Percentiles rank a stretch among this genome's conserved stretches.
Evolutionary conservation across 2,329 filamentous ascomycete species (phyloP).

Genomic region (Mollisia scopiformis): DNA sequence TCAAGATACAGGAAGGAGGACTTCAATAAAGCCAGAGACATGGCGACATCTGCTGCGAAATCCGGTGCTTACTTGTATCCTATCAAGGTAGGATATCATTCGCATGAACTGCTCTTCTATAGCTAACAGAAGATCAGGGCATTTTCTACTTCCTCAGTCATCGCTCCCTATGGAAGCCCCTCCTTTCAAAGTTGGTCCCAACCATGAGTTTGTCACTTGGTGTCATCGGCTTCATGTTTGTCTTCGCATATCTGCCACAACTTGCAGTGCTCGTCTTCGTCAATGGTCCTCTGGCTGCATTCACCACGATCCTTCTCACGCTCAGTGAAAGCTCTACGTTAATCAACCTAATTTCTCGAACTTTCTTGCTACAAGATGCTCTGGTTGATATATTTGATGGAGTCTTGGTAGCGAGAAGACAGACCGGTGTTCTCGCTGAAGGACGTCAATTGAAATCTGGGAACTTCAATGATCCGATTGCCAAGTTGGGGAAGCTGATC

Average conservation of each 20-base stretch:
- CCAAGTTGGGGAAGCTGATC: constrained; percentile 56
- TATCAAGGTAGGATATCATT: constrained; percentile 57
- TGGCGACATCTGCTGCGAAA: constrained; percentile 69
- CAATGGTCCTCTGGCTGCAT: constrained; percentile 79
- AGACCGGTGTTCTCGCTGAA: constrained; percentile 66
- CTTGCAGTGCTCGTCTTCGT: constrained; percentile 81
- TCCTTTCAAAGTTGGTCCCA: constrained; percentile 56
- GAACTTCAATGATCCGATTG: constrained; percentile 53
- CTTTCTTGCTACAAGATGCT: constrained; percentile 79
- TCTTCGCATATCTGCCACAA: constrained; percentile 85
- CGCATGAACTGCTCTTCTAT: not conserved
- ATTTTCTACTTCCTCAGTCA: constrained; percentile 62
- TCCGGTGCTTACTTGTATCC: constrained; percentile 88
- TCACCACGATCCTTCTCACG: constrained; percentile 72
- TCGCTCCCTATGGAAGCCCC: constrained; percentile 60
- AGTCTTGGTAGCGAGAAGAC: constrained; percentile 55
- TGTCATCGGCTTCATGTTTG: constrained; percentile 81
- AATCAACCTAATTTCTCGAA: constrained; percentile 60
- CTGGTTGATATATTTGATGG: constrained; percentile 90
- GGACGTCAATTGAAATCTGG: constrained; percentile 73
- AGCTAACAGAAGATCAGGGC: constrained; percentile 45
- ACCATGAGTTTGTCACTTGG: constrained; percentile 72
- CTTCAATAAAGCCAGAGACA: constrained; percentile 63
- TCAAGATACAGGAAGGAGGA: constrained; percentile 62
- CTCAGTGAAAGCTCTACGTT: constrained; percentile 64